Evolutionary conservation across 352 stramenopile species (phyloP).

Genomic region (Bremia lactucae): DNA sequence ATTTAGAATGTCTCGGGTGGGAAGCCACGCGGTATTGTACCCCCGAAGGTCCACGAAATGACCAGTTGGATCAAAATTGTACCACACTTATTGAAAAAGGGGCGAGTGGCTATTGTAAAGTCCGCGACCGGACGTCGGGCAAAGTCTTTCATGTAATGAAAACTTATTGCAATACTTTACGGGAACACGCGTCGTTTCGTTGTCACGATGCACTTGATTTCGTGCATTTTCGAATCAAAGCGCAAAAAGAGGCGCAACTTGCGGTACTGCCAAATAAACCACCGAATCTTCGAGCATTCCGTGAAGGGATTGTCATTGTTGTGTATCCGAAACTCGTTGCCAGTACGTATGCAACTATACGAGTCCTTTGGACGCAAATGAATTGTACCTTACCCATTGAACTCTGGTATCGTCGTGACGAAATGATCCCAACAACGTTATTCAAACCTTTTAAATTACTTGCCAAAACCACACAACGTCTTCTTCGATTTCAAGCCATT

Average conservation of each 20-base stretch:
- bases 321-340: slow-evolving; percentile 43
- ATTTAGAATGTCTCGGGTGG: slow-evolving; percentile 14
- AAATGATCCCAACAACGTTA: slow-evolving; percentile 17
- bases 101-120: slow-evolving; percentile 33
- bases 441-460: slow-evolving; percentile 14
- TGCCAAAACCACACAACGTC: neutral
- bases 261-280: no score
- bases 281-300: no score
- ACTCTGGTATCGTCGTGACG: slow-evolving; percentile 32
- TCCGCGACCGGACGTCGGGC: slow-evolving; percentile 5
- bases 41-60: slow-evolving; percentile 3
- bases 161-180: slow-evolving; percentile 19
- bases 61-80: slow-evolving; percentile 9
- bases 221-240: slow-evolving; percentile 16
- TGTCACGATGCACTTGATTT: slow-evolving; percentile 28
- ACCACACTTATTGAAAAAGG: slow-evolving; percentile 4
- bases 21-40: slow-evolving; percentile 4
- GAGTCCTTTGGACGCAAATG: slow-evolving; percentile 18
- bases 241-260: neutral
- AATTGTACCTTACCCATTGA: slow-evolving; percentile 38
- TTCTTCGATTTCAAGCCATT: slow-evolving; percentile 22
- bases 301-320: slow-evolving; percentile 48
- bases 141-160: slow-evolving; percentile 23
- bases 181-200: slow-evolving; percentile 13
- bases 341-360: slow-evolving; percentile 30